Evolutionary conservation across 2,329 filamentous ascomycete genomes (phyloP).

Genomic region (Dissoconium aciculare): DNA sequence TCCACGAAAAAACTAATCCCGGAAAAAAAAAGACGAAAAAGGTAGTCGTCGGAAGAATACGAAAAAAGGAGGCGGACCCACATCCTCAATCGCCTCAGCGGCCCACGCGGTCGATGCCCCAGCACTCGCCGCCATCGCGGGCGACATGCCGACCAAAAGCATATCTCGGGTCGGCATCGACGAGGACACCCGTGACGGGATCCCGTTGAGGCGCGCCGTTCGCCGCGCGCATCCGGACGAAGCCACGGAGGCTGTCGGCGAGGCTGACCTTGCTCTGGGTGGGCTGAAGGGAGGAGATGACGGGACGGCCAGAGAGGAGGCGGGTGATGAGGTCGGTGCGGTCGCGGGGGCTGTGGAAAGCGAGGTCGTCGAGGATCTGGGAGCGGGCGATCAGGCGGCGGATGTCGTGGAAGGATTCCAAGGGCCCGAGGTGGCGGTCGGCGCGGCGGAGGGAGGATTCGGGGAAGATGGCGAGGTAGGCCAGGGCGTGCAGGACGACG

Average conservation of each 20-base stretch:
- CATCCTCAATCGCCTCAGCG: no score
- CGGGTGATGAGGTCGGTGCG: conserved; percentile 54
- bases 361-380: conserved; percentile 54
- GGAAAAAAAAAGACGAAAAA: no score
- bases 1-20: no score
- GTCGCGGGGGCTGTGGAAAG: conserved; percentile 54
- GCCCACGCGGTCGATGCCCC: conserved; percentile 43
- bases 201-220: conserved; percentile 1
- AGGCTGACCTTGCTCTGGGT: conserved; percentile 16
- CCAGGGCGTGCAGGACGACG: conserved; percentile 53
- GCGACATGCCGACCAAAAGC: conserved; percentile 44
- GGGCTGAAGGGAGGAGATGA: conserved; percentile 22
- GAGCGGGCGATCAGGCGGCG: conserved; percentile 63
- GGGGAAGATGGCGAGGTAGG: conserved; percentile 56
- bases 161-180: conserved; percentile 27
- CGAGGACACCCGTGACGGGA: conserved; percentile 1
- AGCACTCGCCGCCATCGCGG: conserved; percentile 43
- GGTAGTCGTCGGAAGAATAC: no score
- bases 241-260: conserved; percentile 22
- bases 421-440: conserved; percentile 44
- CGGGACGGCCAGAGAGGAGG: conserved; percentile 42
- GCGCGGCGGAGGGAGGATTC: conserved; percentile 35
- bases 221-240: conserved; percentile 16
- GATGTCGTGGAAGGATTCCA: conserved; percentile 56
- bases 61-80: no score